Percentiles rank a stretch among this genome's conserved stretches.
Conservation (phyloP, 371 early-diverging fungal genomes). For the Mortierella sp. region DNA sequence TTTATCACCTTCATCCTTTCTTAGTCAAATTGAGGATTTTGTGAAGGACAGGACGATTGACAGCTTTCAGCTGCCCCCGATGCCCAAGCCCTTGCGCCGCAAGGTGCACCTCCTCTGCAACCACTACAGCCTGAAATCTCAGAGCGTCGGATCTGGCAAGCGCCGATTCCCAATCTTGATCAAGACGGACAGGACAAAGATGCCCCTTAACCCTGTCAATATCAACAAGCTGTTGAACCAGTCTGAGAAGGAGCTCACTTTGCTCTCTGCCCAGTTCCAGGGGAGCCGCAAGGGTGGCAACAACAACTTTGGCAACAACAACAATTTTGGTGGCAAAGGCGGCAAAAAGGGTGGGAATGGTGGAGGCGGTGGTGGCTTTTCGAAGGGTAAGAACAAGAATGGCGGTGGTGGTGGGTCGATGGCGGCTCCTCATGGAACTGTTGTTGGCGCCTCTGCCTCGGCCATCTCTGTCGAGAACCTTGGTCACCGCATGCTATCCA, state of each 20-base stretch:
- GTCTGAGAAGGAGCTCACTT: conserved; percentile 36
- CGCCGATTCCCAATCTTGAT: conserved; percentile 60
- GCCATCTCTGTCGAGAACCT: conserved; percentile 78
- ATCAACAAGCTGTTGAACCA: conserved; percentile 62
- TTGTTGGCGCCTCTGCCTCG: conserved; percentile 78
- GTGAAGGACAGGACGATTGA: conserved; percentile 40
- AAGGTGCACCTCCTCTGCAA: conserved; percentile 67
- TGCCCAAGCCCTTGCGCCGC: conserved; percentile 64
- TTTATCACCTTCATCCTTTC: not conserved
- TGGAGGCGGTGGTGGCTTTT: conserved; percentile 17
- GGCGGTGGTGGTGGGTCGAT: conserved; percentile 14
- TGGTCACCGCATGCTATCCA: conserved; percentile 85
- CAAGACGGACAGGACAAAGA: conserved; percentile 64
- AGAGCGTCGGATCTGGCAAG: conserved; percentile 64
- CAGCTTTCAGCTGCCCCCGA: conserved; percentile 64
- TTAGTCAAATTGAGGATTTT: conserved; percentile 50
- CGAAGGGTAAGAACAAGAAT: conserved; percentile 30
- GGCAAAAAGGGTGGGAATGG: conserved; percentile 20
- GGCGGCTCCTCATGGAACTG: conserved; percentile 64
- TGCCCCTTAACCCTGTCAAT: conserved; percentile 65
- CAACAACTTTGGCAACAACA: conserved; percentile 10
- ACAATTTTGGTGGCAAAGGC: conserved; percentile 17
- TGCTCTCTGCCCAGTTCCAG: conserved; percentile 33
- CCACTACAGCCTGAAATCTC: conserved; percentile 65
- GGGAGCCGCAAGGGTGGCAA: conserved; percentile 36